These are phyloP conservation scores for Emergomyces africanus DNA, from an alignment of 2,329 filamentous ascomycete species.

Conservation along the genomic window DNA sequence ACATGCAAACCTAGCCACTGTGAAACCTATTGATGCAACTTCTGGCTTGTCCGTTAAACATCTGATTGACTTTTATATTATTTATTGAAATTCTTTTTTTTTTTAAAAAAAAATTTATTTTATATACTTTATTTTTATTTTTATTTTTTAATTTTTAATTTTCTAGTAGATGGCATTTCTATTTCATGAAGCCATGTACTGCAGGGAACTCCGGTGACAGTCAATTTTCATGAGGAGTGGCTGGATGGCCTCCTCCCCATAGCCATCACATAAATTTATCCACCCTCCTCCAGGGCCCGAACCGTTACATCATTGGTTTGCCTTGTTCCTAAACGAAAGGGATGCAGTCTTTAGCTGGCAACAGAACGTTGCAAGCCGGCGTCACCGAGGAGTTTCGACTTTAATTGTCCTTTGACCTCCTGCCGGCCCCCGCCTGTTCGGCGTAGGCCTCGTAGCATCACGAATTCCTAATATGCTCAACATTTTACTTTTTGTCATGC, in stretches of 20 bases:
- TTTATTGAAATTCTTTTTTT: neutral
- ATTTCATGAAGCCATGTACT: neutral
- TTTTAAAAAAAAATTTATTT: too few relatives aligned
- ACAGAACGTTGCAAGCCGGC: neutral
- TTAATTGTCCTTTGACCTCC: neutral
- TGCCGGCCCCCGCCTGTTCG: neutral
- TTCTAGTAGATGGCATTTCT: too few relatives aligned
- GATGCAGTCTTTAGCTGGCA: neutral
- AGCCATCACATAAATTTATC: neutral
- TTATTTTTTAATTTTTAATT: too few relatives aligned
- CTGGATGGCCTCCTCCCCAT: neutral
- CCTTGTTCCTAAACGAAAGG: neutral
- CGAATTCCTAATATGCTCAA: neutral
- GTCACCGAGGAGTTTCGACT: neutral
- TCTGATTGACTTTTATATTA: neutral
- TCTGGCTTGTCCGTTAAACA: neutral
- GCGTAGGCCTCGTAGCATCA: neutral
- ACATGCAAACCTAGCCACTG: neutral
- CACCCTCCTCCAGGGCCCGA: neutral
- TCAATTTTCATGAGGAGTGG: neutral
- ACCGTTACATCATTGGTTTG: neutral
- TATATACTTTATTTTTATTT: too few relatives aligned
- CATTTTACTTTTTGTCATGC: neutral
- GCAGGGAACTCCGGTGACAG: neutral
- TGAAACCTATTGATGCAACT: too few relatives aligned